These are phyloP conservation scores for Monilinia polystroma DNA, from an alignment of 2,329 filamentous ascomycete species.

Conservation along the genomic window DNA sequence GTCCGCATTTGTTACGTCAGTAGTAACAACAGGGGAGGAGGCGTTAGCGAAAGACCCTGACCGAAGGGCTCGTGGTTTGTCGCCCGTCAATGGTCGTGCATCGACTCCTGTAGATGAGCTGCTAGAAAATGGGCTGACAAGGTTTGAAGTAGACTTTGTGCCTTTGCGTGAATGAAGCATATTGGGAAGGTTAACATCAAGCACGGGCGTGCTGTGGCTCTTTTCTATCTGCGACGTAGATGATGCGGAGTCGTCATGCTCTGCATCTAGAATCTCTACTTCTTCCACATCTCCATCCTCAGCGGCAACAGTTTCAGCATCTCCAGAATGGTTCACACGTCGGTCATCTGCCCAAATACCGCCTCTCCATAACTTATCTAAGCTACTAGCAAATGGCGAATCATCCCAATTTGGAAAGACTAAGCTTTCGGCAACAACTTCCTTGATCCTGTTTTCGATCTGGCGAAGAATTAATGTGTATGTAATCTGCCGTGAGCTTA, in stretches of 20 bases:
- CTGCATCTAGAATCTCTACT: conserved; percentile 37
- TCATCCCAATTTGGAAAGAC: conserved; percentile 97
- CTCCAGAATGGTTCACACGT: conserved; percentile 43
- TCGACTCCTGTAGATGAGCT: conserved; percentile 52
- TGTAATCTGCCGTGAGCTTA: conserved; percentile 92
- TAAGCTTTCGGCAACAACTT: conserved; percentile 87
- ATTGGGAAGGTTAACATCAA: conserved; percentile 44
- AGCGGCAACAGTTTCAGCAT: conserved; percentile 44
- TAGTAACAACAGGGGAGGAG: conserved; percentile 64
- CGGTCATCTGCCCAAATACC: conserved; percentile 71
- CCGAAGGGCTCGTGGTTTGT: conserved; percentile 56
- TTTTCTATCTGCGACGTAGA: conserved; percentile 52
- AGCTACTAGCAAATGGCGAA: conserved; percentile 82
- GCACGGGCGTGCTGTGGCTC: conserved; percentile 51
- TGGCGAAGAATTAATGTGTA: conserved; percentile 88
- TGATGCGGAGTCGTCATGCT: conserved; percentile 42
- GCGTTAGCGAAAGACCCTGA: conserved; percentile 62
- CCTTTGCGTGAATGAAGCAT: conserved; percentile 53
- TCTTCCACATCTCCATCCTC: conserved; percentile 51
- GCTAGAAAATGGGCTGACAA: conserved; percentile 38
- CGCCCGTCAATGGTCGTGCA: conserved; percentile 43
- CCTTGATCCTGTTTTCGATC: conserved; percentile 92
- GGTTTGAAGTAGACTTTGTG: conserved; percentile 36
- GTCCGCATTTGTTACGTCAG: conserved; percentile 66
- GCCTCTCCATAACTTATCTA: conserved; percentile 74